A percentile compares a stretch with the other conserved stretches of the same genome.
Evolutionary conservation across 2,329 filamentous ascomycete species (phyloP).

Genomic region (Claviceps humidiphila): DNA sequence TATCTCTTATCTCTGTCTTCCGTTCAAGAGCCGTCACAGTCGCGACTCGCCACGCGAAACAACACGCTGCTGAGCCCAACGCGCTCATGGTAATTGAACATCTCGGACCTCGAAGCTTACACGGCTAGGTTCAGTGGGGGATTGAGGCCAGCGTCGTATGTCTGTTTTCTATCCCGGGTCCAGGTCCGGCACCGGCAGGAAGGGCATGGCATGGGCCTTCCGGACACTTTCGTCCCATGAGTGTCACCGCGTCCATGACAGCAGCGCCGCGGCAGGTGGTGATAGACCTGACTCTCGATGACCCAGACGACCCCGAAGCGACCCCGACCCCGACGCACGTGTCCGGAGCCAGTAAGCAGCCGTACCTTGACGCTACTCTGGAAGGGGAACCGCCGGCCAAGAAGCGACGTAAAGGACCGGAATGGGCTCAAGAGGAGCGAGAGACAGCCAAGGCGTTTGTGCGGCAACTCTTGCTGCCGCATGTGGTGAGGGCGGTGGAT

Average conservation of each 20-base stretch:
- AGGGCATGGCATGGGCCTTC: background rate
- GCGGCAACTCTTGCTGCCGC: slow-evolving; percentile 19
- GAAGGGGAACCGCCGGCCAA: slow-evolving; percentile 18
- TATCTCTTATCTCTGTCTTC: no score
- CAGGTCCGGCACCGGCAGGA: background rate
- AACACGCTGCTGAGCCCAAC: no score
- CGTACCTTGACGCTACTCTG: background rate
- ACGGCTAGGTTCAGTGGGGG: no score
- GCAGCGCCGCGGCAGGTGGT: slow-evolving; percentile 14
- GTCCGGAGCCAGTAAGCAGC: background rate
- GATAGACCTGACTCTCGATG: slow-evolving; percentile 15
- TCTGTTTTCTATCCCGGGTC: no score
- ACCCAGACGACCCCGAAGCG: background rate
- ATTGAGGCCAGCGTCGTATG: no score
- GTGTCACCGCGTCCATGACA: slow-evolving; percentile 14
- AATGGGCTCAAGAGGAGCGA: slow-evolving; percentile 2
- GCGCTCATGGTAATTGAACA: no score
- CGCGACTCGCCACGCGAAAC: no score
- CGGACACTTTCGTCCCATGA: slow-evolving; percentile 11
- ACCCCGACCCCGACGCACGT: background rate
- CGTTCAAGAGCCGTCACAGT: no score
- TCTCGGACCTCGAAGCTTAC: no score
- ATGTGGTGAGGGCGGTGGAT: slow-evolving; percentile 15
- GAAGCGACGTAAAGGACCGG: slow-evolving; percentile 16
- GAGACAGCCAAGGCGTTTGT: slow-evolving; percentile 14